Base-by-base conservation (phyloP, 768 basidiomycete genomes). In the Boletus reticulatus region DNA sequence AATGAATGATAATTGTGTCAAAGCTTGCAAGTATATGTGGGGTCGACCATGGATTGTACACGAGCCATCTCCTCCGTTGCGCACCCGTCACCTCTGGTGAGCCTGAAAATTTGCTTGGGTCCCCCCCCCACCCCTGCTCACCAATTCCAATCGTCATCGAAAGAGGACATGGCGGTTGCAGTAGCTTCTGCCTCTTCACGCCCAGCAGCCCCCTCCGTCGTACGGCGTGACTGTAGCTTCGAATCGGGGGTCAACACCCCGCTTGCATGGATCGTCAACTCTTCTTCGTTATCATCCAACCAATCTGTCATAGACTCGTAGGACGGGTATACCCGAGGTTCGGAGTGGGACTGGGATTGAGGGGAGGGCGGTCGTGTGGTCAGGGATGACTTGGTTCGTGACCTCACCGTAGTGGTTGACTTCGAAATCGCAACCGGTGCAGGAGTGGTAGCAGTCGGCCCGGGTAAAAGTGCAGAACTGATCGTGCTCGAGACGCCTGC, bases 401-500 rank as follows among this genome's bases (percentile, higher is more conserved):
- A n/a, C 29, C 29, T 29, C 29, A 2, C 29, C 29, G 29, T 29
- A 27, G n/a, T 24, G 10, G 50, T 22, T 13, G 43, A 10, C 16
- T 31, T 11, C 9, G 17, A 34, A 2, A 34, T 13, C 1, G 36
- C 62, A 5, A 53, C 12, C 0, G 43, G 68, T 42, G 54, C 65
- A n/a, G 48, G 65, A 6, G 69, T 59, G 4, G 76, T 61, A 14
- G 72, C 56, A 7, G 72, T 71, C 0, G 75, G 70, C 14, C 73
- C 58, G 2, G 80, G 75, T 8, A 73, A 67, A 52, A 83, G 66
- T 0, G 78, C 84, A 4, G 79, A 75, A 11, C 77, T 77, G 36
- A 85, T 73, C 39, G 80, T 77, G 57, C 79, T 77, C 6, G 85
- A 84, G 19, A 88, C 80, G 65, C 88, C 88, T 0, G 84, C 80